These are phyloP conservation scores for Macrolepiota dolichaula DNA, from an alignment of 768 basidiomycete species.

Conservation along the genomic window DNA sequence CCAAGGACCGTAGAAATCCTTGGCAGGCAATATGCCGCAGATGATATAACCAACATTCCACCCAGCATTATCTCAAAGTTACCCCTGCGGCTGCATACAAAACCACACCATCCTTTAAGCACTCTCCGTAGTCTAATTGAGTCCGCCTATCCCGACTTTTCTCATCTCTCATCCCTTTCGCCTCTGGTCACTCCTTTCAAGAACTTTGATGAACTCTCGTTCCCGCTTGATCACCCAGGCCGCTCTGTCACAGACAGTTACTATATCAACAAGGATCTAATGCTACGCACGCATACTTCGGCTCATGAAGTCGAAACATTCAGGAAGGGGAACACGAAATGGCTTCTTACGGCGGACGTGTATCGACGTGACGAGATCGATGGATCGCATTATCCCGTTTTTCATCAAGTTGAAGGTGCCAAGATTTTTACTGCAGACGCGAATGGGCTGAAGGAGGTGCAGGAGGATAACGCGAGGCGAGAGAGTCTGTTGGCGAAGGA, in stretches of 20 bases:
- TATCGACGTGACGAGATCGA: constrained; percentile 99
- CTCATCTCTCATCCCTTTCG: constrained; percentile 72
- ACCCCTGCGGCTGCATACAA: constrained; percentile 68
- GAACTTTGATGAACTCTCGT: constrained; percentile 97
- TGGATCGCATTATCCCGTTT: constrained; percentile 93
- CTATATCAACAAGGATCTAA: constrained; percentile 85
- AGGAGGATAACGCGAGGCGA: constrained; percentile 69
- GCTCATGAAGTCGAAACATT: constrained; percentile 97
- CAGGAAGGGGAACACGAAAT: constrained; percentile 66
- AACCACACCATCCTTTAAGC: constrained; percentile 78
- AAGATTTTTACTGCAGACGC: constrained; percentile 66
- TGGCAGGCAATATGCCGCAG: constrained; percentile 68
- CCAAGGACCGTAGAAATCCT: constrained; percentile 43
- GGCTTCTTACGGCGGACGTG: constrained; percentile 95
- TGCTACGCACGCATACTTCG: constrained; percentile 98
- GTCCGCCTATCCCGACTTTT: constrained; percentile 73
- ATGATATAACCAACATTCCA: constrained; percentile 81
- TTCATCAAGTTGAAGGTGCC: constrained; percentile 98
- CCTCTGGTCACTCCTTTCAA: constrained; percentile 87
- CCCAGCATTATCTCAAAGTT: constrained; percentile 83
- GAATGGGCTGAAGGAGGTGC: constrained; percentile 56
- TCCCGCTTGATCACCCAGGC: constrained; percentile 91
- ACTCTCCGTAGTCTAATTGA: constrained; percentile 85
- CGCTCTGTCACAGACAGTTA: constrained; percentile 90
- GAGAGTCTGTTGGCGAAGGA: constrained; percentile 56